Evolutionary conservation across 108 stramenopile species (phyloP).

Genomic region (Skeletonema tropicum): DNA sequence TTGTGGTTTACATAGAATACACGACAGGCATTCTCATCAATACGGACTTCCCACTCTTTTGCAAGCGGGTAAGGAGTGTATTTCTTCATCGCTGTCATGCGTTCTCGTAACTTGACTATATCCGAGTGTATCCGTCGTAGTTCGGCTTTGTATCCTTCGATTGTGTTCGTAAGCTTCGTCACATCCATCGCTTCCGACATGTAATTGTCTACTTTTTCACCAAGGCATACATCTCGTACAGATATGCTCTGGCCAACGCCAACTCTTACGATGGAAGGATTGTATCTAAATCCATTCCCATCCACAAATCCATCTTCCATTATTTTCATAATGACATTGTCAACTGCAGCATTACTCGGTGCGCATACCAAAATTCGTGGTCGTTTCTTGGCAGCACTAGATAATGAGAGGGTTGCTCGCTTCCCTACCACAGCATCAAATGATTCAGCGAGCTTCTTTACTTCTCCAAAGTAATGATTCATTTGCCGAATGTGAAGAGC

Average conservation of each 20-base stretch:
- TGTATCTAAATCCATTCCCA: conserved; percentile 89
- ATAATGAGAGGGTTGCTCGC: conserved; percentile 32
- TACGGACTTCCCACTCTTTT: conserved; percentile 91
- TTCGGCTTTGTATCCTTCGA: conserved; percentile 75
- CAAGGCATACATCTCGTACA: conserved; percentile 74
- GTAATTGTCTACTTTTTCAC: conserved; percentile 74
- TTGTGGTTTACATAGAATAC: conserved; percentile 91
- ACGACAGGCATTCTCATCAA: conserved; percentile 69
- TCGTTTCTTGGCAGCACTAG: conserved; percentile 64
- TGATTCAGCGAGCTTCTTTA: conserved; percentile 71
- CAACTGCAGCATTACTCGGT: conserved; percentile 97
- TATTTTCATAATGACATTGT: conserved; percentile 95
- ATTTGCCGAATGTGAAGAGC: conserved; percentile 91
- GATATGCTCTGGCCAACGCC: conserved; percentile 76
- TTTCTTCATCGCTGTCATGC: conserved; percentile 72
- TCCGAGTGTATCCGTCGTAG: conserved; percentile 60
- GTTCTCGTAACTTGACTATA: conserved; percentile 60
- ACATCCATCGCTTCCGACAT: conserved; percentile 61
- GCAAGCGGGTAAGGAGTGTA: conserved; percentile 76
- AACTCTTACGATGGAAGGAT: conserved; percentile 92
- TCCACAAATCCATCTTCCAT: conserved; percentile 93
- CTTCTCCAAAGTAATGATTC: conserved; percentile 84
- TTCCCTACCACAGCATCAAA: conserved; percentile 56
- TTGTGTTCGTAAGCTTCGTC: conserved; percentile 61
- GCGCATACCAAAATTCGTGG: conserved; percentile 92